Evolutionary conservation across 345 rosid species (phyloP), one percentile per base, ranked within the genome.

Genomic region (Populus deltoides): DNA sequence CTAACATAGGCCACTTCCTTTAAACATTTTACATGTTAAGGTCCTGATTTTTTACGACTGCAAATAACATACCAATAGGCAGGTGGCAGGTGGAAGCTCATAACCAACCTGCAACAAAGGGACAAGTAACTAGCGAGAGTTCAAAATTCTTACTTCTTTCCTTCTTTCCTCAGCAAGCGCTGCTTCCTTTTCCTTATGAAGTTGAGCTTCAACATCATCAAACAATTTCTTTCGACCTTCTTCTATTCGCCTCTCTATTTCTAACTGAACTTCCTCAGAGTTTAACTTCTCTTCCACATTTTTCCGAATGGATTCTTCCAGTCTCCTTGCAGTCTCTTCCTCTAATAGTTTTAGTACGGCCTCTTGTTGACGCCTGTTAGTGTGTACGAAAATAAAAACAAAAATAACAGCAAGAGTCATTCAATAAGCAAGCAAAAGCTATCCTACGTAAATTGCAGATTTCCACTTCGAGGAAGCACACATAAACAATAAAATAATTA

Each of bases 271-370:
- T 79, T 90, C 87, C 77, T 89, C 86, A 3, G 89, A 86, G 31
- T 81, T 86, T 86, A 93, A 74, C 77, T 79, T 88, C 74, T 92
- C 93, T 79, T 90, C 97, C 41, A 93, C 97, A 80, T 90, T 93
- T 78, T 88, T 90, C 78, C 87, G 84, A 68, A 93, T 90, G 35
- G 90, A 90, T 87, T 92, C 97, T 79, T 93, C 93, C 18, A 93
- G 72, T 78, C 98, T 86, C 78, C 53, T 79, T 17, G 92, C 88
- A 66, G 94, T 91, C 86, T 91, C 93, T 82, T 91, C 95, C 85
- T 92, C 97, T 75, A 92, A 81, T 61, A 81, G 83, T 71, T 81
- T 90, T 80, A 92, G 82, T 81, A 83, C 90, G n/a, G 91, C 90
- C 81, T 90, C 94, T 1, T 70, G 91, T 80, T 86, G 93, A 78